These are phyloP conservation scores for Blastocystis sp. DNA, from an alignment of 352 stramenopile genomes.

Conservation along the genomic window DNA sequence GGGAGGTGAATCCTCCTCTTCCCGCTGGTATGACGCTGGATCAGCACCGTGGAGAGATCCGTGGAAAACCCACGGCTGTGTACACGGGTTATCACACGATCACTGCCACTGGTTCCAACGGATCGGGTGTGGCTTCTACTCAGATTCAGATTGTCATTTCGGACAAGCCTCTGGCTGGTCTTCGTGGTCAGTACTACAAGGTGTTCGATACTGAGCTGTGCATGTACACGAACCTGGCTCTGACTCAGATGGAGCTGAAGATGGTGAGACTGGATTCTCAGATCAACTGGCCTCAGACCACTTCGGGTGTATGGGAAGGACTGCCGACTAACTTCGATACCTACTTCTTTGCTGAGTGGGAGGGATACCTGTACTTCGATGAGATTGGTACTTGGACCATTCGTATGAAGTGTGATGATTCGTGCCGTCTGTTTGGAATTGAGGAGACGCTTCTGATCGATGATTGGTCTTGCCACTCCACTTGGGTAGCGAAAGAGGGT, in stretches of 20 bases:
- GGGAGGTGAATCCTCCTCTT: constrained; percentile 24
- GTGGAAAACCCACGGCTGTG: constrained; percentile 16
- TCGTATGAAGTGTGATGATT: background rate
- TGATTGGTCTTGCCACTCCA: constrained; percentile 10
- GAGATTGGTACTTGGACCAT: constrained; percentile 26
- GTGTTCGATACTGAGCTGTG: background rate
- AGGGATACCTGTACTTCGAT: constrained; percentile 7
- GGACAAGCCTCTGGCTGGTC: background rate
- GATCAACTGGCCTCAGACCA: background rate
- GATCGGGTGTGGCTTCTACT: constrained; percentile 13
- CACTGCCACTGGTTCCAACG: constrained; percentile 24
- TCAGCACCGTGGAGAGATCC: constrained; percentile 15
- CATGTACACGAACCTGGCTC: background rate
- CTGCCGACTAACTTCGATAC: constrained; percentile 14
- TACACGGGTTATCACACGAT: constrained; percentile 3
- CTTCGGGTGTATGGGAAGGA: background rate
- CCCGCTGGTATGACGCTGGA: constrained; percentile 41
- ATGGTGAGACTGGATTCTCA: background rate
- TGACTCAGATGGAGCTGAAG: background rate
- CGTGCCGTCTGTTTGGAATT: constrained; percentile 36
- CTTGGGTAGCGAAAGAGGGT: background rate
- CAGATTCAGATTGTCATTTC: constrained; percentile 20
- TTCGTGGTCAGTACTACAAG: constrained; percentile 26
- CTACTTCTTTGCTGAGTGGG: constrained; percentile 46
- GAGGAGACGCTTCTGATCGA: constrained; percentile 25